Conservation (phyloP, 139 green algal species). For the Diplosphaera chodatii region DNA sequence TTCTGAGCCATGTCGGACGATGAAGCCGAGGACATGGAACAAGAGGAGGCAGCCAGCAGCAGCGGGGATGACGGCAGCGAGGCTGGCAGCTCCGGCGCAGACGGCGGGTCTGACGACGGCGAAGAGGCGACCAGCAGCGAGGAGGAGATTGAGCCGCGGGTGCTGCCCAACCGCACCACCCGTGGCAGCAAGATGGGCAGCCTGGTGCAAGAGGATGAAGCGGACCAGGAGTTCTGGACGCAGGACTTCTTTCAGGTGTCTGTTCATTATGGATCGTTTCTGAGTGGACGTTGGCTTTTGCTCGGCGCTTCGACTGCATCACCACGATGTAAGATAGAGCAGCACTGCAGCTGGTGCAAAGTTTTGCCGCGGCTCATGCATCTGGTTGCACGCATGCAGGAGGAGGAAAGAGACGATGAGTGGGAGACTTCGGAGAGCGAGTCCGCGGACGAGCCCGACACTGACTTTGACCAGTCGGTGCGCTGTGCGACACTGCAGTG, state of each 20-base stretch:
- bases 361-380: too few relatives aligned
- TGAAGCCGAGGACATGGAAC: neutral
- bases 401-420: conserved; percentile 59
- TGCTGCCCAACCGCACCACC: conserved; percentile 38
- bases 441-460: conserved; percentile 62
- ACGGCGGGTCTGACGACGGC: too few relatives aligned
- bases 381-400: too few relatives aligned
- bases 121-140: neutral
- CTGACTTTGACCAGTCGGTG: conserved; percentile 71
- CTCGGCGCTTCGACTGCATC: too few relatives aligned
- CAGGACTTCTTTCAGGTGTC: conserved; percentile 77
- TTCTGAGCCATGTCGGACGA: neutral
- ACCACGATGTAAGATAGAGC: too few relatives aligned
- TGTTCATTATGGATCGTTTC: too few relatives aligned
- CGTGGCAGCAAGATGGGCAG: conserved; percentile 37
- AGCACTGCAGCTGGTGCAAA: too few relatives aligned
- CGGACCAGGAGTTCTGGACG: conserved; percentile 84
- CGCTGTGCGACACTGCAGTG: neutral
- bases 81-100: too few relatives aligned
- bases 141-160: conserved; percentile 13
- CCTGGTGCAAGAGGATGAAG: conserved; percentile 28
- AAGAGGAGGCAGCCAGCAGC: neutral
- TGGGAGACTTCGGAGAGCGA: conserved; percentile 60
- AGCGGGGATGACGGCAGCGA: conserved; percentile 5
- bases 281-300: too few relatives aligned